Evolutionary conservation across 2,329 filamentous ascomycete genomes (phyloP).

Genomic region (Pezicula rhizophila): DNA sequence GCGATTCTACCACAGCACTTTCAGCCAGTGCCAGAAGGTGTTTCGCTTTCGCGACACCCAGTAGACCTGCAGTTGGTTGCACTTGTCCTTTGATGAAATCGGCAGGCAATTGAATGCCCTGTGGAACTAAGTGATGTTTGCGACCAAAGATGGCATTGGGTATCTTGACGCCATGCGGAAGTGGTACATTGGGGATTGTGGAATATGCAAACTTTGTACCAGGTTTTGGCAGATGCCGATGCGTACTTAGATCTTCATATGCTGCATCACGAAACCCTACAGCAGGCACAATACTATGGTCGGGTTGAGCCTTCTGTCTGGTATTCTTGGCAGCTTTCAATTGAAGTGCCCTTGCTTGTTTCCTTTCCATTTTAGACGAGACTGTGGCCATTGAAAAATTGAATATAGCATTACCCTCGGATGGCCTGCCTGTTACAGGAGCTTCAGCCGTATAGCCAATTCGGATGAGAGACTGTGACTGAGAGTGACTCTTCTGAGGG

Average conservation of each 20-base stretch:
- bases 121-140: constrained; percentile 34
- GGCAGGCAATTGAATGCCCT: constrained; percentile 11
- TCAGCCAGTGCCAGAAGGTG: background rate
- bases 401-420: background rate
- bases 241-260: background rate
- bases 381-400: no score
- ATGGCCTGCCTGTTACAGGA: background rate
- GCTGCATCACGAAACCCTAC: background rate
- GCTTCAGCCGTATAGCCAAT: background rate
- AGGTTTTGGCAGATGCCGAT: background rate
- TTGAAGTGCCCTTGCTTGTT: background rate
- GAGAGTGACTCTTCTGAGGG: background rate
- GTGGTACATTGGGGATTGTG: constrained; percentile 21
- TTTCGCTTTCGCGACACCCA: background rate
- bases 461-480: background rate
- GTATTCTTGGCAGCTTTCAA: background rate
- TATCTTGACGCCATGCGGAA: constrained; percentile 31
- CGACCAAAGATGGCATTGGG: constrained; percentile 40
- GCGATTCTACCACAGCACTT: background rate
- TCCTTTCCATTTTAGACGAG: no score
- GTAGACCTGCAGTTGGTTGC: constrained; percentile 34
- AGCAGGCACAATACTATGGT: background rate
- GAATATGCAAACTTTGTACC: constrained; percentile 19
- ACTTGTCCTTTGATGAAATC: constrained; percentile 25
- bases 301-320: background rate